Percentiles rank a stretch among this genome's conserved stretches.
Conservation (phyloP, 352 stramenopile genomes). For the Globisporangium orthogonon region DNA sequence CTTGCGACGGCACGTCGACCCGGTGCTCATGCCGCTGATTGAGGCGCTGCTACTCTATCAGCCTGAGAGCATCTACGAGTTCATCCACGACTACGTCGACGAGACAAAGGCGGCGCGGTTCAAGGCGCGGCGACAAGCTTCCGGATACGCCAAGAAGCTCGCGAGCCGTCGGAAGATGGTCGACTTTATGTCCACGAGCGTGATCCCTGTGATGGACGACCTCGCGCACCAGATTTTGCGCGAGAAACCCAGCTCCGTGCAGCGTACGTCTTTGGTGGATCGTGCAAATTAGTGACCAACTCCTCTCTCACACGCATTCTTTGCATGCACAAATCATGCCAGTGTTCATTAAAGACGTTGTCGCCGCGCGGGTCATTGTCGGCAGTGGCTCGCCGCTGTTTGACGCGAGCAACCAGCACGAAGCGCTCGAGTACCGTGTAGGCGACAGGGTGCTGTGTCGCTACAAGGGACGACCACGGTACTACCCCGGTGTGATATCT, state of each 20-base stretch:
- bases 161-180: constrained; percentile 71
- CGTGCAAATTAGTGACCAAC: not conserved
- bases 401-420: constrained; percentile 31
- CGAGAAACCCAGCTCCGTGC: constrained; percentile 59
- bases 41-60: constrained; percentile 76
- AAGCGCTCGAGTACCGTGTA: constrained; percentile 25
- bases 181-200: constrained; percentile 79
- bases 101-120: constrained; percentile 44
- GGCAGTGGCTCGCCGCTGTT: constrained; percentile 13
- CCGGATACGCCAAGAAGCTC: constrained; percentile 63
- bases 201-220: constrained; percentile 83
- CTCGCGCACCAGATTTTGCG: constrained; percentile 73
- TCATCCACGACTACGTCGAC: constrained; percentile 76
- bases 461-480: constrained; percentile 67
- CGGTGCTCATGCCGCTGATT: constrained; percentile 79
- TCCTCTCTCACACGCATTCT: not conserved
- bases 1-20: constrained; percentile 65
- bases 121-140: constrained; percentile 9
- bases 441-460: constrained; percentile 48
- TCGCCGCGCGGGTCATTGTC: constrained; percentile 45
- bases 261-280: constrained; percentile 20
- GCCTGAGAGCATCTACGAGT: constrained; percentile 73
- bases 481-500: constrained; percentile 44
- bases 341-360: constrained; percentile 64
- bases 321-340: not conserved